Evolutionary conservation across 306 rosid species (phyloP).

Genomic region (Cucurbita moschata): DNA sequence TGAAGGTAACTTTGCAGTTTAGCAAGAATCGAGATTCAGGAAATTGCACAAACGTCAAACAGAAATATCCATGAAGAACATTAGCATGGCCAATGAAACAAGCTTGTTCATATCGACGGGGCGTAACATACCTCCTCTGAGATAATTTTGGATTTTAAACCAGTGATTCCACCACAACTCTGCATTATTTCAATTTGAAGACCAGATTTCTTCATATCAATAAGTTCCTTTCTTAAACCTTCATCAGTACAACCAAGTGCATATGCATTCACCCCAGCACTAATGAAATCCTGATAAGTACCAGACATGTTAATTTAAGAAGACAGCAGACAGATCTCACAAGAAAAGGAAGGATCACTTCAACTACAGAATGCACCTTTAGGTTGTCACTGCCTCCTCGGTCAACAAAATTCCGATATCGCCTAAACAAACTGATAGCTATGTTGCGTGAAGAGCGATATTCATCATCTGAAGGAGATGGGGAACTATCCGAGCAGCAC

Average conservation of each 20-base stretch:
- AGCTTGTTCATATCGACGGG: background rate
- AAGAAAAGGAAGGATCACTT: conserved; percentile 7
- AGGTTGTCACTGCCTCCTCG: conserved; percentile 95
- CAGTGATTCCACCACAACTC: conserved; percentile 64
- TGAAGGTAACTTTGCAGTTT: background rate
- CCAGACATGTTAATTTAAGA: conserved; percentile 4
- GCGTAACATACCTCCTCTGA: conserved; percentile 47
- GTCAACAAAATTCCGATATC: conserved; percentile 65
- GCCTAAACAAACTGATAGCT: conserved; percentile 75
- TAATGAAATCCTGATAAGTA: conserved; percentile 66
- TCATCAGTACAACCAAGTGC: conserved; percentile 95
- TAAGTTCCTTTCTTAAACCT: conserved; percentile 76
- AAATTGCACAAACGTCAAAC: background rate
- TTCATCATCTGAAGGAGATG: conserved; percentile 54
- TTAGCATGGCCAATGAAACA: background rate
- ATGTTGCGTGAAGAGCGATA: conserved; percentile 90
- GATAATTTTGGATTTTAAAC: conserved; percentile 72
- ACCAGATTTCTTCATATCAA: conserved; percentile 64
- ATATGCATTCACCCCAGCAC: conserved; percentile 96
- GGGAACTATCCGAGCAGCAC: conserved; percentile 56
- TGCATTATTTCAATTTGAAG: conserved; percentile 68
- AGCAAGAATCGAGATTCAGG: background rate
- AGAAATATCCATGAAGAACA: background rate
- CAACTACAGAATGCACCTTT: conserved; percentile 38
- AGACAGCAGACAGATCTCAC: background rate